Evolutionary conservation across 345 rosid genomes (phyloP).

Genomic region (Citrus inodora): DNA sequence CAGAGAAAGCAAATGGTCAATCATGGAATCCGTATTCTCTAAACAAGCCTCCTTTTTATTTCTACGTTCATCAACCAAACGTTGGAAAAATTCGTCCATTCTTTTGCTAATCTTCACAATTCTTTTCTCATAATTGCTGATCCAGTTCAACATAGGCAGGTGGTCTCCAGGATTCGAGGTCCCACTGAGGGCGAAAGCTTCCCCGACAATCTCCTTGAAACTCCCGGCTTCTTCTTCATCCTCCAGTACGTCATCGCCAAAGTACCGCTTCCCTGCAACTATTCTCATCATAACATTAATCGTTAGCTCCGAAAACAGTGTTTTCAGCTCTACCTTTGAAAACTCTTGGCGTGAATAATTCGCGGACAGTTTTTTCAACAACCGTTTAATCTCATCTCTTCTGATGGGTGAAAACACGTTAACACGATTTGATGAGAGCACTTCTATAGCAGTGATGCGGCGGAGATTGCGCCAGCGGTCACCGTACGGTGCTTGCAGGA

Average conservation of each 20-base stretch:
- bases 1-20: slow-evolving; percentile 52
- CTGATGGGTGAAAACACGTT: slow-evolving; percentile 25
- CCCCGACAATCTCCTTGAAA: slow-evolving; percentile 28
- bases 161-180: slow-evolving; percentile 32
- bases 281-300: slow-evolving; percentile 28
- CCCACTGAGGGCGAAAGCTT: slow-evolving; percentile 17
- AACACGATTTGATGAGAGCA: slow-evolving; percentile 52
- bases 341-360: slow-evolving; percentile 6
- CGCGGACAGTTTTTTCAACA: slow-evolving; percentile 13
- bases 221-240: slow-evolving; percentile 37
- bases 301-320: slow-evolving; percentile 33
- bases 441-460: slow-evolving; percentile 35
- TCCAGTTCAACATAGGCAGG: slow-evolving; percentile 33
- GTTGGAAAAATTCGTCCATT: slow-evolving; percentile 42
- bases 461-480: slow-evolving; percentile 72
- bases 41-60: slow-evolving; percentile 5
- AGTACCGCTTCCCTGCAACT: slow-evolving; percentile 63
- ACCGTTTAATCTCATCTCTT: slow-evolving; percentile 40
- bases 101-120: slow-evolving; percentile 24
- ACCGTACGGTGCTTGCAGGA: slow-evolving; percentile 40
- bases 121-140: slow-evolving; percentile 28
- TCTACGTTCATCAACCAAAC: slow-evolving; percentile 46
- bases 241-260: slow-evolving; percentile 30
- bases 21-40: slow-evolving; percentile 37
- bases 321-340: slow-evolving; percentile 39